A percentile compares a stretch with the other conserved stretches of the same genome.
phyloP scores from a whole-genome alignment of 2,329 filamentous ascomycete genomes.

The Fusarium denticulatum region DNA sequence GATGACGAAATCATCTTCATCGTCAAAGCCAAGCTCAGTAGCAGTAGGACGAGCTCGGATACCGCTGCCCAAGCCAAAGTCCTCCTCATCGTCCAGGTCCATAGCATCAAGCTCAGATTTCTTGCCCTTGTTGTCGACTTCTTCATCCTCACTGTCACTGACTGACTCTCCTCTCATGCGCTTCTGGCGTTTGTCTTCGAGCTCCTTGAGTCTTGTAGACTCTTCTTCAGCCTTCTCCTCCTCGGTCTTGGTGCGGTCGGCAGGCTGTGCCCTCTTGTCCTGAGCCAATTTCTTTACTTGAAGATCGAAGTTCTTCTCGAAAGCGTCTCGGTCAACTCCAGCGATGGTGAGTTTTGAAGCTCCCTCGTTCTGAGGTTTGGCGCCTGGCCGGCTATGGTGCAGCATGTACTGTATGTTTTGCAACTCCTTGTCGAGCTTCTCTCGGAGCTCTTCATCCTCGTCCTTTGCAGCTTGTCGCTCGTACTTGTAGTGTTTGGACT shows the following conservation, averaged over 20 bases:
- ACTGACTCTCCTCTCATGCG: conserved; percentile 89
- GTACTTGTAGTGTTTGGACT: conserved; percentile 95
- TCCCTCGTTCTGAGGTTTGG: conserved; percentile 43
- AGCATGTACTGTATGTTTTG: conserved; percentile 79
- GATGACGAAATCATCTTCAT: conserved; percentile 93
- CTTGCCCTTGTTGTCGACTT: conserved; percentile 53
- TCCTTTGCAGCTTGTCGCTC: conserved; percentile 93
- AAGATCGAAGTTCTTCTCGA: conserved; percentile 89
- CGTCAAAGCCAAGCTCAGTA: conserved; percentile 78
- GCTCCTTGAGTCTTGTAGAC: conserved; percentile 76
- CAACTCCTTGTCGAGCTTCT: conserved; percentile 85
- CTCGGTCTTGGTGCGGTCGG: conserved; percentile 88
- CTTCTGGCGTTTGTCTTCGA: conserved; percentile 83
- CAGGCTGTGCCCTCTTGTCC: conserved; percentile 85
- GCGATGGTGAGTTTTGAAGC: conserved; percentile 48
- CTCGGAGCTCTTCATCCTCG: conserved; percentile 87
- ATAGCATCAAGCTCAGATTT: conserved; percentile 51
- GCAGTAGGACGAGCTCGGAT: conserved; percentile 67
- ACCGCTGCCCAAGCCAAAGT: conserved; percentile 69
- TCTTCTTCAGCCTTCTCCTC: conserved; percentile 86
- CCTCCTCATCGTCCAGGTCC: conserved; percentile 56
- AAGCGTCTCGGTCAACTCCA: conserved; percentile 71
- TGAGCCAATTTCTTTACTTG: conserved; percentile 83
- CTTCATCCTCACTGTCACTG: conserved; percentile 70
- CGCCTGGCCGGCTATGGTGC: conserved; percentile 58